Percentiles rank a stretch among this genome's conserved stretches.
Conservation (phyloP, 257 asterid species). For the Solanum arcanum region DNA sequence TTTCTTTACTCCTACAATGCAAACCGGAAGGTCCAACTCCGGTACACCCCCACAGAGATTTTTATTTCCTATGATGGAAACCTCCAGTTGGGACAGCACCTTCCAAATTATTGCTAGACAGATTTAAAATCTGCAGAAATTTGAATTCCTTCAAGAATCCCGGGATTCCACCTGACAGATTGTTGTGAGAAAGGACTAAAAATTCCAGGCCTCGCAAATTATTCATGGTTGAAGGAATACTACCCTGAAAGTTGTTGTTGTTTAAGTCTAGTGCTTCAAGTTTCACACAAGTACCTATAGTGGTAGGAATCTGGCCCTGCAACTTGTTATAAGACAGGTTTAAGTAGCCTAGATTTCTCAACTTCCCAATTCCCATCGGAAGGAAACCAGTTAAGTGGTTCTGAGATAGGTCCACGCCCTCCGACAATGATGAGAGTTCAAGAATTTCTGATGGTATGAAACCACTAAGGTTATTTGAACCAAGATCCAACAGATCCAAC, state of each 20-base stretch:
- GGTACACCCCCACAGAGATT: conserved; percentile 21
- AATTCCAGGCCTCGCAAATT: not conserved
- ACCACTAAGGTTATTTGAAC: not conserved
- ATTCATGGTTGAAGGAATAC: conserved; percentile 1
- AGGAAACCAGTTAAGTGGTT: not conserved
- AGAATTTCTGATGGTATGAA: not conserved
- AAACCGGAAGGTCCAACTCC: conserved; percentile 1
- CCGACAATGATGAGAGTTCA: not conserved
- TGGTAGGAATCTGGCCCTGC: not conserved
- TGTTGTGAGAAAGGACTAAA: not conserved
- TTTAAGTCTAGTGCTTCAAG: not conserved
- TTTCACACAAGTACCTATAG: not conserved
- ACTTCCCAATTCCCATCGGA: not conserved
- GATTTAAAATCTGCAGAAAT: conserved; percentile 6
- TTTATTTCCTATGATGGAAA: conserved; percentile 6
- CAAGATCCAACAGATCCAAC: not conserved
- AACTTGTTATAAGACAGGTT: not conserved
- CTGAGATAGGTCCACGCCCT: not conserved
- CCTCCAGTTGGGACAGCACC: conserved; percentile 4
- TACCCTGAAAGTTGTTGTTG: not conserved
- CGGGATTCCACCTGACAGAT: not conserved
- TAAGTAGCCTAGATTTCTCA: not conserved
- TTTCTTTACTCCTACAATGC: not conserved
- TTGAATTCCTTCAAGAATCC: not conserved
- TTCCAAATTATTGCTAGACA: conserved; percentile 9